phyloP scores from a whole-genome alignment of 2,329 filamentous ascomycete genomes.

The Cordyceps sp. region DNA sequence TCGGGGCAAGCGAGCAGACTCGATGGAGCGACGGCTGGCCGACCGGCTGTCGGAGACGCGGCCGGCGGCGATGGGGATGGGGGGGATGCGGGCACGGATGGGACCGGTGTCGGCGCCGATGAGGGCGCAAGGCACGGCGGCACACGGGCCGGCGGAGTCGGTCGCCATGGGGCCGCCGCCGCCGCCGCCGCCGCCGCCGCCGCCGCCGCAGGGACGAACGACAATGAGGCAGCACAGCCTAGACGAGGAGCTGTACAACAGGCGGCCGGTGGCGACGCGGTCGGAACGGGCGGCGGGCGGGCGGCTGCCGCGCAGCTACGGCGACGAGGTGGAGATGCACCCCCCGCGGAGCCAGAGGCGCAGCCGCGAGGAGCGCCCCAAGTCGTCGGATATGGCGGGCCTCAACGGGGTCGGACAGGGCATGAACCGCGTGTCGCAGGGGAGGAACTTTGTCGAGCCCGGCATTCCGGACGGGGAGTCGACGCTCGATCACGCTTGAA shows the following conservation, averaged over 20 bases:
- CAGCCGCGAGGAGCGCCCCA: constrained; percentile 12
- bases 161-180: no score
- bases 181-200: no score
- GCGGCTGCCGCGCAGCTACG: constrained; percentile 13
- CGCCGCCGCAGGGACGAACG: no score
- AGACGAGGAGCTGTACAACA: constrained; percentile 19
- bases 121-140: no score
- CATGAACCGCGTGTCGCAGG: constrained; percentile 29
- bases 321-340: constrained; percentile 13
- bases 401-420: constrained; percentile 24
- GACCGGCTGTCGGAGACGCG: constrained; percentile 31
- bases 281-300: constrained; percentile 13
- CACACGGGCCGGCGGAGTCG: no score
- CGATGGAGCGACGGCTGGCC: constrained; percentile 32
- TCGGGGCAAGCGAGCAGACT: constrained; percentile 22
- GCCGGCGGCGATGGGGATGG: no score
- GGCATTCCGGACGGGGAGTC: constrained; percentile 20
- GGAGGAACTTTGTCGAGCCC: constrained; percentile 29
- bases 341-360: constrained; percentile 12
- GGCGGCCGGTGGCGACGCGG: constrained; percentile 10
- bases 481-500: background rate
- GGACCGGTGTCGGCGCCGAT: constrained; percentile 14
- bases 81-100: constrained; percentile 9
- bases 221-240: constrained; percentile 23
- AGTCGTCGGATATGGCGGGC: constrained; percentile 28